These are phyloP conservation scores for Theileria equi DNA, from an alignment of 169 alveolate genomes.

Conservation along the genomic window DNA sequence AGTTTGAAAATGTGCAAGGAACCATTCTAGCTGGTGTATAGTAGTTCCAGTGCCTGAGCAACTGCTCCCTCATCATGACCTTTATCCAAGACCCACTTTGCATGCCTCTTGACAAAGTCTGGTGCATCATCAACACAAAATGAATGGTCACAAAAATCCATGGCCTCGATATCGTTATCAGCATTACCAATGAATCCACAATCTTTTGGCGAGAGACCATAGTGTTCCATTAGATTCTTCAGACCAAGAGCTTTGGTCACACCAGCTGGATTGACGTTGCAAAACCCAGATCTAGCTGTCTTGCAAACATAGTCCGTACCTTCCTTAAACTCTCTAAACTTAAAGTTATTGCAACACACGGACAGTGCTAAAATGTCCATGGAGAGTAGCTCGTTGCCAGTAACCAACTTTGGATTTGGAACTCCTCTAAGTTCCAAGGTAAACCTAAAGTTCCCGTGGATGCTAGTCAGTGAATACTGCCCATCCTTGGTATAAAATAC, in stretches of 20 bases:
- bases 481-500: no score
- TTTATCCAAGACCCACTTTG: conserved; percentile 36
- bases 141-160: conserved; percentile 15
- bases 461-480: no score
- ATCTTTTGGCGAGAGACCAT: conserved; percentile 17
- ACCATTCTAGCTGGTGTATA: no score
- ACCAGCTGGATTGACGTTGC: conserved; percentile 20
- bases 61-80: conserved; percentile 43
- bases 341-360: no score
- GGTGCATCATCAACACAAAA: conserved; percentile 52
- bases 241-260: conserved; percentile 39
- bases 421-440: no score
- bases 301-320: neutral
- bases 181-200: conserved; percentile 56
- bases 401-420: no score
- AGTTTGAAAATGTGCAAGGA: no score
- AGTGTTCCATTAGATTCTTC: conserved; percentile 19
- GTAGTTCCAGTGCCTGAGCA: conserved; percentile 23
- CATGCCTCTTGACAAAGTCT: conserved; percentile 22
- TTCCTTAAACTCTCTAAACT: no score
- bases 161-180: conserved; percentile 31
- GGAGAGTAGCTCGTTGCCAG: neutral
- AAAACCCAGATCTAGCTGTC: neutral
- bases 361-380: neutral
- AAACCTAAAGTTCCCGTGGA: no score